These are phyloP conservation scores for Imleria badia DNA, from an alignment of 768 basidiomycete species.

Conservation along the genomic window DNA sequence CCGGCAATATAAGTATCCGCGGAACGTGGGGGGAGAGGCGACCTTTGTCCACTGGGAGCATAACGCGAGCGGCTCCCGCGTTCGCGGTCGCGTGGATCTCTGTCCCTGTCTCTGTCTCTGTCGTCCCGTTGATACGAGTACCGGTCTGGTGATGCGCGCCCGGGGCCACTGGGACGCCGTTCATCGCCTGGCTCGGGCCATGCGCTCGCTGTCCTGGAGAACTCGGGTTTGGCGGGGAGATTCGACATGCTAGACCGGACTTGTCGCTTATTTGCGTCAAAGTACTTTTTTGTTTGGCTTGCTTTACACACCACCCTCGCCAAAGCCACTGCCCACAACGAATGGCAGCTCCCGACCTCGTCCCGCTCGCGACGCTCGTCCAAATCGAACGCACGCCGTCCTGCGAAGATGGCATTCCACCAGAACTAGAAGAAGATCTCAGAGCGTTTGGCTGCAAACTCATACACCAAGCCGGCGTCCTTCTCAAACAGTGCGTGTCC, in stretches of 20 bases:
- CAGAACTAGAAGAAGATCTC: slow-evolving; percentile 82
- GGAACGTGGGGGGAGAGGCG: slow-evolving; percentile 13
- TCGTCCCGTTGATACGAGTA: slow-evolving; percentile 25
- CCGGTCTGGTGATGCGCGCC: slow-evolving; percentile 27
- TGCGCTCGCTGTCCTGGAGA: slow-evolving; percentile 18
- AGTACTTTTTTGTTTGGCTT: slow-evolving; percentile 19
- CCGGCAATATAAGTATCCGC: slow-evolving; percentile 15
- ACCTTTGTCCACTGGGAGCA: slow-evolving; percentile 12
- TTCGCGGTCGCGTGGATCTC: slow-evolving; percentile 23
- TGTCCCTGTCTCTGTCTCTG: slow-evolving; percentile 23
- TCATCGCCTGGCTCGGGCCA: slow-evolving; percentile 26
- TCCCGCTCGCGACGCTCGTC: slow-evolving; percentile 79
- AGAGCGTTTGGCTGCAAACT: slow-evolving; percentile 90
- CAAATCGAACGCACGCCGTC: slow-evolving; percentile 86
- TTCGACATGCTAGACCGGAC: slow-evolving; percentile 18
- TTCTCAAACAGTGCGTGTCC: slow-evolving; percentile 77
- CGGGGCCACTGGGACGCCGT: slow-evolving; percentile 15
- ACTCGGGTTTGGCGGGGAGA: slow-evolving; percentile 34
- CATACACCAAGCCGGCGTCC: slow-evolving; percentile 90
- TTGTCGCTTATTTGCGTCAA: no score
- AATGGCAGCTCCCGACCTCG: slow-evolving; percentile 51
- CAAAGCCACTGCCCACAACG: background rate
- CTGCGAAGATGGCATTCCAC: slow-evolving; percentile 74
- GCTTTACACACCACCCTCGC: slow-evolving; percentile 7
- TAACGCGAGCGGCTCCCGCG: slow-evolving; percentile 20